Base-by-base conservation (phyloP, 2,329 filamentous ascomycete species). In the Pseudopyricularia javanii region DNA sequence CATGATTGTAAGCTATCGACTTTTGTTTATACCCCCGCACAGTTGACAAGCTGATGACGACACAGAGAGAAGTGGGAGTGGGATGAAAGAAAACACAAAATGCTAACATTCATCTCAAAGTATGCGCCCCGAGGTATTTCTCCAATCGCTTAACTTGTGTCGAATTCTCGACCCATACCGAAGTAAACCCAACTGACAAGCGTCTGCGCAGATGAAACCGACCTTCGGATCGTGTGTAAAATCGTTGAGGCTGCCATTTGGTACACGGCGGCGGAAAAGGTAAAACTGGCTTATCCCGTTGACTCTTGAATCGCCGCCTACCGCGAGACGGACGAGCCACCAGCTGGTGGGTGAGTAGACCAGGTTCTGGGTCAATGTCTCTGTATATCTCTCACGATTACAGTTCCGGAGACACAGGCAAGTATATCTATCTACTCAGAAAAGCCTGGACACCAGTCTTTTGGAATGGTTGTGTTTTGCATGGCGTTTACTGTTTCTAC, bases 201-300 rank as follows among this genome's bases (percentile, higher is more conserved):
- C 28, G 28, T 7, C 9, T 11, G 3, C 7, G 9, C 52, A 78
- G 74, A 82, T 57, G 75, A 81, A 54, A 73, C 76, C 26, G 88
- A 95, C 64, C 66, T 93, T 26, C 74, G 78, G 51, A 74, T 81
- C 50, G 76, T 91, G 4, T 76, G 80, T 64, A 71, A 73, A 58
- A 86, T 94, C 58, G 80, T 93, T 53, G 78, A 82, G 58, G 87
- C 88, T 3, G 85, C 84, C 4, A 79, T 83, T 22, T 91, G 85
- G 80, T 90, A 77, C 59, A 75, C 74, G 4, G 68, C 69, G 40
- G 73, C 68, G 12, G 70, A 78, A 56, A 66, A 70, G 54, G 65
- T 72, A 40, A 67, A 71, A 9, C 49, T 61, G 12, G 50, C 50
- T 9, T 33, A 60, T 6, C 55, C 55, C 0, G 20, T 32, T 20